Base-by-base conservation (phyloP, 2,329 filamentous ascomycete genomes). In the Claviceps sp. region DNA sequence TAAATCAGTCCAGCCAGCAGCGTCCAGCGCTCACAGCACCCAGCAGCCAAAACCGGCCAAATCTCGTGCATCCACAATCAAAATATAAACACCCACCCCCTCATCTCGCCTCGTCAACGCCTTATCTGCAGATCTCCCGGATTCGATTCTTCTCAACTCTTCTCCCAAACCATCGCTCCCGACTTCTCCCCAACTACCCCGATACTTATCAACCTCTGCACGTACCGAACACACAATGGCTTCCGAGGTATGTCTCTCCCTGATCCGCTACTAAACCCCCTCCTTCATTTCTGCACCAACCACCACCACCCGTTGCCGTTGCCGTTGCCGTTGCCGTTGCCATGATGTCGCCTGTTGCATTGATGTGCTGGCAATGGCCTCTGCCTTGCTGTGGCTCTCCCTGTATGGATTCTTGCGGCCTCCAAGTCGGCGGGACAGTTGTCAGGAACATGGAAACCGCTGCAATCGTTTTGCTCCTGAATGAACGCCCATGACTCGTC, bases 241-340 rank as follows among this genome's bases (percentile, higher is more conserved):
- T 53, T 65, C 62, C 56, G 65, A 67, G 64, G 65, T 67, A 65
- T 57, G 60, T 59, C 40, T 43, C 50, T 49, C 48, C 41, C 47
- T 26, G 22, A 37, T 37, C 26, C 37, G 48, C 18, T 43, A 38
- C 43, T 41, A 37, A 22, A 43, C 42, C 45, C 45, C 54, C 53
- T 55, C 50, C 45, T 44, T 57, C 24, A 34, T 37, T 49, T 53
- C 53, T 41, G 37, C 30, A 38, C 51, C 50, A 48, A 18, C 43
- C 34, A 37, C 49, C 46, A 49, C 52, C 20, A 9, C 24, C 49
- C 37, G 50, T 38, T 47, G 52, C 50, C 40, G 45, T 20, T 18
- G 43, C 24, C 24, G 22, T 5, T 24, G 22, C 50, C 38, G 45
- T 30, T 30, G 26, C 26, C 26, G 7, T 30, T 30, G 26, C 26